A percentile compares a stretch with the other conserved stretches of the same genome.
These are phyloP conservation scores for Multifurca ochricompacta DNA, from an alignment of 768 basidiomycete species.

Conservation along the genomic window DNA sequence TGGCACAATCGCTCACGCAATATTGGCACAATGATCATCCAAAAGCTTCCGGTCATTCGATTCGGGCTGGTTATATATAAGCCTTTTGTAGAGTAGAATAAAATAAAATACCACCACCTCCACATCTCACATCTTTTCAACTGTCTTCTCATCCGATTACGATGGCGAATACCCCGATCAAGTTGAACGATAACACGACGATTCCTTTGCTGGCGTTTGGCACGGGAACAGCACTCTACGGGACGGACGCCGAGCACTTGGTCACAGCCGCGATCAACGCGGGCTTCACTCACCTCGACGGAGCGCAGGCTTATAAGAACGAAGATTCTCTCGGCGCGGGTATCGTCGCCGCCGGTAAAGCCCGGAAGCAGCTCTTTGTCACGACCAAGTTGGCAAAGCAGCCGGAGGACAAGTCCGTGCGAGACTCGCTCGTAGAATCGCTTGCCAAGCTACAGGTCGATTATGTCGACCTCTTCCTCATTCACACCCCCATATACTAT, in stretches of 20 bases:
- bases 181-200: slow-evolving; percentile 32
- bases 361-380: slow-evolving; percentile 36
- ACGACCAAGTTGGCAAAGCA: slow-evolving; percentile 34
- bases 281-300: slow-evolving; percentile 35
- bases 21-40: too few species aligned
- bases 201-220: slow-evolving; percentile 36
- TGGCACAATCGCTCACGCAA: too few species aligned
- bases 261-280: slow-evolving; percentile 28
- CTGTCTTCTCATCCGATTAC: not conserved
- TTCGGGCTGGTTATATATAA: too few species aligned
- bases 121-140: too few species aligned
- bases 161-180: slow-evolving; percentile 22
- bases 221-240: slow-evolving; percentile 31
- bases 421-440: slow-evolving; percentile 32
- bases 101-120: too few species aligned
- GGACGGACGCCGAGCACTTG: slow-evolving; percentile 25
- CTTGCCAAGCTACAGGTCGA: slow-evolving; percentile 35
- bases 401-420: slow-evolving; percentile 30
- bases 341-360: slow-evolving; percentile 28
- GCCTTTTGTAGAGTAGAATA: too few species aligned
- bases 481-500: slow-evolving; percentile 32
- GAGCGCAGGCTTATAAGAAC: slow-evolving; percentile 34
- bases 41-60: too few species aligned
- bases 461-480: slow-evolving; percentile 38
- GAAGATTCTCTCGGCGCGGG: slow-evolving; percentile 33